Conservation (phyloP, 768 basidiomycete genomes). For the Lanmaoa pseudosensibilis region DNA sequence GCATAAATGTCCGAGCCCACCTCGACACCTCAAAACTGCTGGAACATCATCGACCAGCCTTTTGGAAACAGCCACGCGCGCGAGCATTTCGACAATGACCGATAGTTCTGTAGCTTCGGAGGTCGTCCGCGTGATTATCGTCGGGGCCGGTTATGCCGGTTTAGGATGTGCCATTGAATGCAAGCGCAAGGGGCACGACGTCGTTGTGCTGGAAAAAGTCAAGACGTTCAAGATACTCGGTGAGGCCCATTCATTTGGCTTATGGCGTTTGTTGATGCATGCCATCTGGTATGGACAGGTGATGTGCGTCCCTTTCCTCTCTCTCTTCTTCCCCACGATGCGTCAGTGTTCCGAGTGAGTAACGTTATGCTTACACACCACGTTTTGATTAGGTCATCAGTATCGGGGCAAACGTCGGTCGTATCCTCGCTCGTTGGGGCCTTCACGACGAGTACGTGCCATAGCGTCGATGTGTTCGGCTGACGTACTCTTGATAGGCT, state of each 20-base stretch:
- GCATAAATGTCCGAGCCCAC: not conserved
- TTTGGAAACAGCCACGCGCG: not conserved
- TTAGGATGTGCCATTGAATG: slow-evolving; percentile 32
- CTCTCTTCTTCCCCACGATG: no score
- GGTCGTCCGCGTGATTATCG: slow-evolving; percentile 7
- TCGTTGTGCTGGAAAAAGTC: slow-evolving; percentile 28
- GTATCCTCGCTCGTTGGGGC: slow-evolving; percentile 31
- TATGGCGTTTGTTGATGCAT: not conserved
- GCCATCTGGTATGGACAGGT: not conserved
- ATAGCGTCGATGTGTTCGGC: not conserved
- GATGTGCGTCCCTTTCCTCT: not conserved
- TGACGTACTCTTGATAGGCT: slow-evolving; percentile 7
- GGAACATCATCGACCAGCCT: not conserved
- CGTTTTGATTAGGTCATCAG: slow-evolving; percentile 16
- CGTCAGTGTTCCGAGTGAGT: not conserved
- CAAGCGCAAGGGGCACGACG: slow-evolving; percentile 26
- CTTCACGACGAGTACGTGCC: slow-evolving; percentile 23
- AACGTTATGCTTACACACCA: not conserved
- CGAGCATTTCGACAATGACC: not conserved
- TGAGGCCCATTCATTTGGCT: not conserved
- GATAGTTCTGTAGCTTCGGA: not conserved
- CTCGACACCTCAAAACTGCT: no score
- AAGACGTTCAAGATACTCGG: slow-evolving; percentile 16
- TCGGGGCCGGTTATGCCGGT: slow-evolving; percentile 32
- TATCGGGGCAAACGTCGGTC: slow-evolving; percentile 27